phyloP scores from a whole-genome alignment of 768 basidiomycete genomes.

The Suillus bovinus region DNA sequence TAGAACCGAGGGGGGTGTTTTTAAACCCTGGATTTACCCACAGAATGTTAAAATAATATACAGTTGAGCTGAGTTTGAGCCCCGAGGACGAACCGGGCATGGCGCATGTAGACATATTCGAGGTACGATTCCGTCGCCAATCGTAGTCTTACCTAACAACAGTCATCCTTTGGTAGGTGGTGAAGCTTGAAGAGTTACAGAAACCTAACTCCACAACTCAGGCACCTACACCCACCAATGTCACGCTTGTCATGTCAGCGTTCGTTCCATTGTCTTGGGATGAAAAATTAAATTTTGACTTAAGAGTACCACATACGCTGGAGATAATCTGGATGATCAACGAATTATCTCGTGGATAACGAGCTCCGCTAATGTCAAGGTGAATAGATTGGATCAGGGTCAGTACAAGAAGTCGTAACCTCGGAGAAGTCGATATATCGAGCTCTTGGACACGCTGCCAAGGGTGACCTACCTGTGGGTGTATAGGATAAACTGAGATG shows the following conservation, averaged over 20 bases:
- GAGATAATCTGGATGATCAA: not conserved
- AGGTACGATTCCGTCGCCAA: not conserved
- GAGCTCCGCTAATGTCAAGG: not conserved
- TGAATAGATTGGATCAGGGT: not conserved
- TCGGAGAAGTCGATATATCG: not conserved
- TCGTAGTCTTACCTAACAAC: not conserved
- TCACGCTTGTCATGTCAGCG: not conserved
- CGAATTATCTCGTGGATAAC: not conserved
- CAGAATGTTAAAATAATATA: not conserved
- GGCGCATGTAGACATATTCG: slow-evolving; percentile 5
- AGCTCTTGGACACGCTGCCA: not conserved
- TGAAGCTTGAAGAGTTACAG: slow-evolving; percentile 2
- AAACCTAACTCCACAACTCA: not conserved
- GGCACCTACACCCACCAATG: slow-evolving; percentile 2
- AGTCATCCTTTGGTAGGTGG: not conserved
- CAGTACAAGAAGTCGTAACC: not conserved
- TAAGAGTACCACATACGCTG: not conserved
- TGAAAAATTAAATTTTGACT: too few species aligned
- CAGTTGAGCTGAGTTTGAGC: slow-evolving; percentile 1
- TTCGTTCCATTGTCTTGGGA: not conserved
- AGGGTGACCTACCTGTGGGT: not conserved
- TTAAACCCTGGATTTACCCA: slow-evolving; percentile 2
- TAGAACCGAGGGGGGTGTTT: not conserved
- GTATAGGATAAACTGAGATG: not conserved
- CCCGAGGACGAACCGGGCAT: not conserved